Percentiles rank a stretch among this genome's conserved stretches.
These are phyloP conservation scores for Kappamyces sp. DNA, from an alignment of 192 early-diverging fungal genomes.

Conservation along the genomic window DNA sequence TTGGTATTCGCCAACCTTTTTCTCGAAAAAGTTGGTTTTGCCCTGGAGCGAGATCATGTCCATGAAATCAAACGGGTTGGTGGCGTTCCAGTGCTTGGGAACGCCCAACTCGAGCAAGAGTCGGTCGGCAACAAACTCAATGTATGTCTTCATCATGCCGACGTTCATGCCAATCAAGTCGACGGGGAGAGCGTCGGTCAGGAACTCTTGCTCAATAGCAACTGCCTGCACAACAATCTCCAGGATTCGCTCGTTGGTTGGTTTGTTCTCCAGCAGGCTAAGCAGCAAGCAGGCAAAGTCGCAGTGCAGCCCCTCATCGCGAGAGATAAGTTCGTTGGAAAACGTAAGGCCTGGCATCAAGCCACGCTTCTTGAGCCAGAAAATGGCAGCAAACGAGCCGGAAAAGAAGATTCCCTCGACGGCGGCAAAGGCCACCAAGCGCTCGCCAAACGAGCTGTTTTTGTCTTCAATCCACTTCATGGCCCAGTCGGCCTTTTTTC, in stretches of 20 bases:
- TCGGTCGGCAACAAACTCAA: slow-evolving; percentile 97
- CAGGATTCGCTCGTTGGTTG: slow-evolving; percentile 53
- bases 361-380: slow-evolving; percentile 99
- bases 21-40: slow-evolving; percentile 99
- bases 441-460: slow-evolving; percentile 78
- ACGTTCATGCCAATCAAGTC: slow-evolving; percentile 96
- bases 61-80: slow-evolving; percentile 99
- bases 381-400: slow-evolving; percentile 95
- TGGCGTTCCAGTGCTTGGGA: slow-evolving; percentile 72
- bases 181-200: slow-evolving; percentile 86
- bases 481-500: slow-evolving; percentile 96
- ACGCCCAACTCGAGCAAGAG: slow-evolving; percentile 84
- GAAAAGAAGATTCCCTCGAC: slow-evolving; percentile 99
- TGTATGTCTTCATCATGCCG: slow-evolving; percentile 90
- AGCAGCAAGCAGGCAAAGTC: slow-evolving; percentile 97
- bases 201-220: slow-evolving; percentile 89
- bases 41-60: slow-evolving; percentile 96
- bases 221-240: slow-evolving; percentile 84
- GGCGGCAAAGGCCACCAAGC: slow-evolving; percentile 92
- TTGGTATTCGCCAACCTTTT: slow-evolving; percentile 93
- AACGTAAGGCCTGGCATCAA: slow-evolving; percentile 97
- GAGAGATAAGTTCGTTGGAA: slow-evolving; percentile 94
- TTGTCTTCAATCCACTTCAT: slow-evolving; percentile 83
- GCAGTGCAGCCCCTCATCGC: slow-evolving; percentile 94
- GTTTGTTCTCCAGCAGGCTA: slow-evolving; percentile 70